A percentile compares a stretch with the other conserved stretches of the same genome.
phyloP scores from a whole-genome alignment of 2,329 filamentous ascomycete genomes.

The Parasarocladium wereldwijsianum region DNA sequence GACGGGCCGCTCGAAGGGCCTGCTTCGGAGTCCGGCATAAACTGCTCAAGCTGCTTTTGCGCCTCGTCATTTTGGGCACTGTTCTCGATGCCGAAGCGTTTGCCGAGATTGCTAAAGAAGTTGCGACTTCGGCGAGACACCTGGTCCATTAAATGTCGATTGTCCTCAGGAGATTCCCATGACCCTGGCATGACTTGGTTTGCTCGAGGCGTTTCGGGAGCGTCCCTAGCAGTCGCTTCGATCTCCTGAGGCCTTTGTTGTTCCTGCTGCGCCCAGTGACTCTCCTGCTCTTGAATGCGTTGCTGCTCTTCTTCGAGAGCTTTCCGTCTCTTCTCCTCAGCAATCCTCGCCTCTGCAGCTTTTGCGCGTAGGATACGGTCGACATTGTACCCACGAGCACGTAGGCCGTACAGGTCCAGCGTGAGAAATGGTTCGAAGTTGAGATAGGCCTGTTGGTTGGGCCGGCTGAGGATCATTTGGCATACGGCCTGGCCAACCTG shows the following conservation, averaged over 20 bases:
- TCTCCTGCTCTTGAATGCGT: constrained; percentile 42
- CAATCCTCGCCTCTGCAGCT: constrained; percentile 74
- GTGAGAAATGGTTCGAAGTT: constrained; percentile 86
- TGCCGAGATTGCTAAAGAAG: constrained; percentile 54
- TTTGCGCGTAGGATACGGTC: constrained; percentile 83
- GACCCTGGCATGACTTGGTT: constrained; percentile 53
- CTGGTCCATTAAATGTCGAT: constrained; percentile 16
- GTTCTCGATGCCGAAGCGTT: constrained; percentile 51
- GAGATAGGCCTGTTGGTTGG: constrained; percentile 77
- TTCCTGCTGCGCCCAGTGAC: constrained; percentile 23
- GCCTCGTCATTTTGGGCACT: constrained; percentile 25
- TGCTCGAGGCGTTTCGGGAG: constrained; percentile 25
- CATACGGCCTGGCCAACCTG: constrained; percentile 84
- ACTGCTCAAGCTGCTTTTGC: constrained; percentile 26
- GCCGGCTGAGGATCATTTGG: constrained; percentile 62
- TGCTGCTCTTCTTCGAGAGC: constrained; percentile 60
- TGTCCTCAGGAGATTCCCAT: constrained; percentile 52
- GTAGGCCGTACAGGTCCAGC: constrained; percentile 66
- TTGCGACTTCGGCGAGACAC: constrained; percentile 31
- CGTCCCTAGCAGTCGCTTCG: constrained; percentile 13
- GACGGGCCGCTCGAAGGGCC: constrained; percentile 8
- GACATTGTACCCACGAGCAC: constrained; percentile 87
- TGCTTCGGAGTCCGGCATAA: constrained; percentile 20
- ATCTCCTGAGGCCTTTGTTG: constrained; percentile 4
- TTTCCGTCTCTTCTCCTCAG: constrained; percentile 66